Evolutionary conservation across 2,329 filamentous ascomycete genomes (phyloP).

Genomic region (Ophiocordyceps sinensis): DNA sequence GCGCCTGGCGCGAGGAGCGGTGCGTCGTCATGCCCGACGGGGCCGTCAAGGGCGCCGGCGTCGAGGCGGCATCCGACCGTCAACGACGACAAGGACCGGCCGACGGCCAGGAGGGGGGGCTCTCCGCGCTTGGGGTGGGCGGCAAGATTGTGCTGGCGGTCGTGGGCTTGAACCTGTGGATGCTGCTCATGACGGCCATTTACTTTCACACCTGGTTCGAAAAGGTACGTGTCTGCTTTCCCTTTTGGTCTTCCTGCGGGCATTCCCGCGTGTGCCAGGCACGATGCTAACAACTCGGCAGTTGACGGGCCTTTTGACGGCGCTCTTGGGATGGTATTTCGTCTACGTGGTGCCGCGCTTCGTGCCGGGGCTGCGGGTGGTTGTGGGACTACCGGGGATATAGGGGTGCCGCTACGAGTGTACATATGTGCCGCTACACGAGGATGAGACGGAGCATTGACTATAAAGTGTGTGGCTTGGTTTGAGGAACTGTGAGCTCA

Average conservation of each 20-base stretch:
- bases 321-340: conserved; percentile 29
- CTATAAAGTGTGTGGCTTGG: no score
- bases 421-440: no score
- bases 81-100: not conserved
- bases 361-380: conserved; percentile 27
- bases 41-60: conserved; percentile 42
- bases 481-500: no score
- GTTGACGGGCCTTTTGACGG: conserved; percentile 39
- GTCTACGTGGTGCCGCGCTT: conserved; percentile 39
- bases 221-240: conserved; percentile 42
- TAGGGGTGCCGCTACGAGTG: conserved; percentile 10
- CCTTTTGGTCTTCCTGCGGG: no score
- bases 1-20: conserved; percentile 41
- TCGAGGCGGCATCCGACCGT: conserved; percentile 23
- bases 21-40: conserved; percentile 53
- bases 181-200: conserved; percentile 95
- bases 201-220: conserved; percentile 99
- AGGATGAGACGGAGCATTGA: no score
- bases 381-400: conserved; percentile 37
- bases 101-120: conserved; percentile 9
- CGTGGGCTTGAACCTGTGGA: conserved; percentile 69
- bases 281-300: conserved; percentile 14
- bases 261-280: not conserved
- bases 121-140: conserved; percentile 26
- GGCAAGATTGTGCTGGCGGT: conserved; percentile 47